Percentiles rank a stretch among this genome's conserved stretches.
Evolutionary conservation across 2,329 filamentous ascomycete genomes (phyloP).

Genomic region (Epicoccum sorghinum): DNA sequence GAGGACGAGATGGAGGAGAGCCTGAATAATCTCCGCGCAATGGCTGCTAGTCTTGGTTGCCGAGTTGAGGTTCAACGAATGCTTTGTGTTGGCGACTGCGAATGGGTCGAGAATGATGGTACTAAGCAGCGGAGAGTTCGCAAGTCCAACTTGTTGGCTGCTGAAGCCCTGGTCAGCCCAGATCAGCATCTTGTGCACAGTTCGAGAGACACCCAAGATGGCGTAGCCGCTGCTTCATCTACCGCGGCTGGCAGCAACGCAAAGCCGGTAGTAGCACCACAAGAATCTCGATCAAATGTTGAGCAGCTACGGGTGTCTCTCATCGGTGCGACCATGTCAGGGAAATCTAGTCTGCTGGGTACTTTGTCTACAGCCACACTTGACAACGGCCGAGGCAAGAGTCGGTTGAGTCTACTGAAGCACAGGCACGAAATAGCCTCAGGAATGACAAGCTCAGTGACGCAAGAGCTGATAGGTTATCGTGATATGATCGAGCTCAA

Average conservation of each 20-base stretch:
- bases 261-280: background rate
- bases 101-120: constrained; percentile 66
- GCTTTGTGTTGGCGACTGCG: constrained; percentile 84
- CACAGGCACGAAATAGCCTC: constrained; percentile 93
- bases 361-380: constrained; percentile 85
- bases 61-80: constrained; percentile 79
- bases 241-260: background rate
- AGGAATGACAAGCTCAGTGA: constrained; percentile 91
- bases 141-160: constrained; percentile 74
- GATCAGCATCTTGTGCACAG: constrained; percentile 38
- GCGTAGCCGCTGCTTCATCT: background rate
- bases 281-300: constrained; percentile 17
- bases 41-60: constrained; percentile 93
- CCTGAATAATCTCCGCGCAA: constrained; percentile 79
- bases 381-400: constrained; percentile 92
- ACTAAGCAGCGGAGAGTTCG: constrained; percentile 23
- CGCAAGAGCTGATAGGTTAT: constrained; percentile 93
- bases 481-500: constrained; percentile 36
- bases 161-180: constrained; percentile 86
- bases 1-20: constrained; percentile 94
- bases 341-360: constrained; percentile 89
- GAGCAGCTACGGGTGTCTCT: constrained; percentile 85
- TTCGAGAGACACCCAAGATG: constrained; percentile 18
- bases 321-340: constrained; percentile 86
- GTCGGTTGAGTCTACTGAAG: constrained; percentile 83